Evolutionary conservation across 192 early-diverging fungal species (phyloP), one percentile per base, ranked within the genome.

Genomic region (Endogone sp.): DNA sequence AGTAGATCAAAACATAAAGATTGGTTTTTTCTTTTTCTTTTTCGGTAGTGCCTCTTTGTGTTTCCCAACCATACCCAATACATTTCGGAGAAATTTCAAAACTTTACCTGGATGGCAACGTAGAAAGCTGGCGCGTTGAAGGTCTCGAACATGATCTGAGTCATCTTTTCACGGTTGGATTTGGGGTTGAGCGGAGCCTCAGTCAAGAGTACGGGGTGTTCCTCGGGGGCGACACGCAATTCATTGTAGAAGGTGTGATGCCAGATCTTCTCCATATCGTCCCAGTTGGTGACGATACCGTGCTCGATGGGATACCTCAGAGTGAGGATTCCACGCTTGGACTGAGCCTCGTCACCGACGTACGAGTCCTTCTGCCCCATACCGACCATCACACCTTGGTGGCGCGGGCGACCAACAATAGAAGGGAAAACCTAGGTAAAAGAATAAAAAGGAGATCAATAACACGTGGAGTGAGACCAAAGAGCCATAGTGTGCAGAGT

Each of bases 121-220:
- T 97, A 99, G 89, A 98, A 96, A 64, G 93, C 97, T 68, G 94
- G 94, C 58, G 89, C 86, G 79, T 95, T 95, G 90, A 97, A 98
- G 73, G 94, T 94, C 87, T 98, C 97, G 74, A 98, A 99, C 95
- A 97, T 97, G 79, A 99, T 96, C 84, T 99, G 94, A 70, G 93
- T 93, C 95, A 97, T 98, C 90, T 96, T 96, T 80, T 97, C 96
- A 77, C 97, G 94, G 89, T 99, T 98, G 74, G 87, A 89, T 88
- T 96, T 97, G 78, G 95, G 94, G 90, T 99, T 98, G 71, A 97
- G 88, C 27, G 95, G 95, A 64, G 96, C 93, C 82, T 99, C 96
- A 63, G 95, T 98, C 64, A 98, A 87, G 70, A 98, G 84, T n/a
- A 97, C 93, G 37, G 95, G 95, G 86, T 98, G 95, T 83, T 97